Base-by-base conservation (phyloP, 23 red algal species). In the Gracilaria gracilis region DNA sequence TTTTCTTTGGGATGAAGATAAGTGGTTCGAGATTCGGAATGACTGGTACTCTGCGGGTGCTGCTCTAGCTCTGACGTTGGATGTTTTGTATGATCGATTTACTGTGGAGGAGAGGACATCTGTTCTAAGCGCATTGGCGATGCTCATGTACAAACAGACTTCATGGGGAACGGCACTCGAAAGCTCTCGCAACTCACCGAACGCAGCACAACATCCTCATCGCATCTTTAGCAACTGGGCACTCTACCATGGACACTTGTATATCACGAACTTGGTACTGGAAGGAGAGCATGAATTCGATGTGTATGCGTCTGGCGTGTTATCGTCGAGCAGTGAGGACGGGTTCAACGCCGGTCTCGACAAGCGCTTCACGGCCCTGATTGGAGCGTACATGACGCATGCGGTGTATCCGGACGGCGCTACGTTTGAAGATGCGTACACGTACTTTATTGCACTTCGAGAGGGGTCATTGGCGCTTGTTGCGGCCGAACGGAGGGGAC, bases 151-250 rank as follows among this genome's bases (percentile, higher is more conserved):
- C 16, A 81, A 91, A 28, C 49, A 76, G 36, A 78, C 23, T 6
- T 92, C 76, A 12, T 92, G 88, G 76, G 88, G 88, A 57, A 75
- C 70, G 25, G 51, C 39, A 12, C 57, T 75, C 9, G 29, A 71
- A 13, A 69, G 50, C 29, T 55, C 67, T 8, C 76, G 76, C 3
- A 55, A 35, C 32, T 89, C 71, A 20, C 86, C 86, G 15, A 89
- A 89, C 72, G 86, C 72, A 39, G 70, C 46, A 5, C 55, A 75
- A 39, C 69, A 78, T 33, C 86, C 86, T 24, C 86, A 89, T 79
- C 86, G 86, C 50, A 92, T 83, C 42, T 83, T 92, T 40, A 73
- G 61, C 53, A 92, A 92, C 36, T 92, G 88, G 78, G 88, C 88
- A 29, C 9, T 77, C 3, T 92, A 92, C 48, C 61, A 92, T 40